phyloP scores from a whole-genome alignment of 192 early-diverging fungal genomes.

The Rhizoclosmatium sp. region DNA sequence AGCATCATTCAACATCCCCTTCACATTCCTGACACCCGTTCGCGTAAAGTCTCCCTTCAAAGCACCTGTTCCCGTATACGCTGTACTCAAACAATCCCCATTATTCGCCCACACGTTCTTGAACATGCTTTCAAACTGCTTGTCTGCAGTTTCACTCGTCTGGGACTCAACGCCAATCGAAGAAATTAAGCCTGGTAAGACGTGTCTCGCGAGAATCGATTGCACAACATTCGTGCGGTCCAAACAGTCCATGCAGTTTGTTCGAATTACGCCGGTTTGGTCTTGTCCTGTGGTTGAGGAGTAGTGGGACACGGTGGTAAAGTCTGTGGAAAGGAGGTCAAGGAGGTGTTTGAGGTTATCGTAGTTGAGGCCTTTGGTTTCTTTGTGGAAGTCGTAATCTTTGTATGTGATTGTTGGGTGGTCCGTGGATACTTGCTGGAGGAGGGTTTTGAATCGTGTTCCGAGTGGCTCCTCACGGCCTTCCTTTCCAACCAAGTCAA shows the following conservation, averaged over 20 bases:
- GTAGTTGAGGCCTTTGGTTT: slow-evolving; percentile 97
- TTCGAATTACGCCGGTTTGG: slow-evolving; percentile 85
- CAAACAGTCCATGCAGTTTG: slow-evolving; percentile 99
- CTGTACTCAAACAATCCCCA: slow-evolving; percentile 87
- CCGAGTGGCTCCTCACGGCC: slow-evolving; percentile 81
- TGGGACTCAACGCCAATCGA: background rate
- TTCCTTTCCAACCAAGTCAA: slow-evolving; percentile 94
- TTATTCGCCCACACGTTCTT: slow-evolving; percentile 99
- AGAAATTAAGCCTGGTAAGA: slow-evolving; percentile 49
- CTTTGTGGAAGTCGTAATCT: slow-evolving; percentile 98
- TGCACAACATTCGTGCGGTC: slow-evolving; percentile 99
- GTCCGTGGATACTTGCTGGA: background rate
- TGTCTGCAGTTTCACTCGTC: background rate
- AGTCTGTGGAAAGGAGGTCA: slow-evolving; percentile 75
- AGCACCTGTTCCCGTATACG: slow-evolving; percentile 96
- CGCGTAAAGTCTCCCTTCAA: slow-evolving; percentile 97
- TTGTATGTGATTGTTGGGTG: slow-evolving; percentile 55
- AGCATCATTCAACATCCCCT: slow-evolving; percentile 84
- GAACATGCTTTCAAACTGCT: slow-evolving; percentile 64
- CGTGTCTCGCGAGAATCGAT: slow-evolving; percentile 78
- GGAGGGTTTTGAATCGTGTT: slow-evolving; percentile 52
- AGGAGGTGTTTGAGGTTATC: slow-evolving; percentile 85
- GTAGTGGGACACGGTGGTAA: slow-evolving; percentile 31
- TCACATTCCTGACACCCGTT: slow-evolving; percentile 87
- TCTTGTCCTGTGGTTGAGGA: background rate